phyloP scores from a whole-genome alignment of 306 rosid species.

The Malus domestica region ASM211411v1 NC_041805.1:9773501-9774000 shows the following conservation, averaged over 20 bases:
- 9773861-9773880: conserved; percentile 34
- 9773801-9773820: no score
- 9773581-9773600: conserved; percentile 26
- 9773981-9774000: conserved; percentile 56
- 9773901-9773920: conserved; percentile 29
- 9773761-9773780: no score
- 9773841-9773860: neutral
- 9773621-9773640: neutral
- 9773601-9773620: conserved; percentile 25
- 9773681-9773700: conserved; percentile 5
- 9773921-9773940: conserved; percentile 25
- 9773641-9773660: neutral
- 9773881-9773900: conserved; percentile 32
- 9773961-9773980: conserved; percentile 40
- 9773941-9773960: conserved; percentile 47
- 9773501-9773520: neutral
- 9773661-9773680: neutral
- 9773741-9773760: no score
- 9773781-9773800: no score
- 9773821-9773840: neutral
- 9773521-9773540: neutral
- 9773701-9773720: neutral
- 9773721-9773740: neutral
- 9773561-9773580: neutral
- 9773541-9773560: neutral